phyloP scores from a whole-genome alignment of 116 monocot genomes.

The Zostera marina region DNA sequence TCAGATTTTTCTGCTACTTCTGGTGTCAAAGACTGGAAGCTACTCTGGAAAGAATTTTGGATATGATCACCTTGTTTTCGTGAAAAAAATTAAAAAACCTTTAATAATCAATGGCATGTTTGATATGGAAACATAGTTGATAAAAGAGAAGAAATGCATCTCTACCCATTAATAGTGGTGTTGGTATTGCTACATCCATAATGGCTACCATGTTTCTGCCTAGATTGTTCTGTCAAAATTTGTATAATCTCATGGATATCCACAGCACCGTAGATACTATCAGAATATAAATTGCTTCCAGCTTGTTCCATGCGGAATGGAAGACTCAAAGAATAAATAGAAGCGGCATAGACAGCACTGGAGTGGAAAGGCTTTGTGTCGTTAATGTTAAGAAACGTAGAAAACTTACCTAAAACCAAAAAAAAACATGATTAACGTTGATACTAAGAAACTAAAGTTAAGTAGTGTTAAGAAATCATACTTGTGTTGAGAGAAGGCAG shows the following conservation, averaged over 20 bases:
- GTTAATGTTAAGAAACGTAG: slow-evolving; percentile 34
- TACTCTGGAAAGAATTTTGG: slow-evolving; percentile 26
- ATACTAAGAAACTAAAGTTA: neutral
- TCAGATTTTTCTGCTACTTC: slow-evolving; percentile 46
- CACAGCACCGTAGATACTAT: slow-evolving; percentile 30
- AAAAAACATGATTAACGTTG: neutral
- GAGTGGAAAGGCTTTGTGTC: slow-evolving; percentile 75
- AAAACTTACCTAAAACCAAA: slow-evolving; percentile 36
- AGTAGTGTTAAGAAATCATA: slow-evolving; percentile 16
- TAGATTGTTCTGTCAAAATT: slow-evolving; percentile 43
- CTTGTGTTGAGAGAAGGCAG: slow-evolving; percentile 63
- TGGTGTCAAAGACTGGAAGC: slow-evolving; percentile 48
- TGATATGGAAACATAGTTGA: neutral
- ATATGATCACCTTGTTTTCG: slow-evolving; percentile 18
- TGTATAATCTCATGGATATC: slow-evolving; percentile 45
- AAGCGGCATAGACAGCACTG: slow-evolving; percentile 84
- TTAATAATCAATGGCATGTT: neutral
- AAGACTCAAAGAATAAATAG: slow-evolving; percentile 56
- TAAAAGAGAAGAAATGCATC: neutral
- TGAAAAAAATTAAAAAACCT: slow-evolving; percentile 1
- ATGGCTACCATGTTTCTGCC: slow-evolving; percentile 58
- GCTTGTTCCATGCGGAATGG: slow-evolving; percentile 55
- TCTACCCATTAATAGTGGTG: slow-evolving; percentile 64
- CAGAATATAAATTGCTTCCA: slow-evolving; percentile 23
- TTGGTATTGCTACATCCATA: slow-evolving; percentile 72